phyloP scores from a whole-genome alignment of 768 basidiomycete genomes.

The Royoungia palumana region DNA sequence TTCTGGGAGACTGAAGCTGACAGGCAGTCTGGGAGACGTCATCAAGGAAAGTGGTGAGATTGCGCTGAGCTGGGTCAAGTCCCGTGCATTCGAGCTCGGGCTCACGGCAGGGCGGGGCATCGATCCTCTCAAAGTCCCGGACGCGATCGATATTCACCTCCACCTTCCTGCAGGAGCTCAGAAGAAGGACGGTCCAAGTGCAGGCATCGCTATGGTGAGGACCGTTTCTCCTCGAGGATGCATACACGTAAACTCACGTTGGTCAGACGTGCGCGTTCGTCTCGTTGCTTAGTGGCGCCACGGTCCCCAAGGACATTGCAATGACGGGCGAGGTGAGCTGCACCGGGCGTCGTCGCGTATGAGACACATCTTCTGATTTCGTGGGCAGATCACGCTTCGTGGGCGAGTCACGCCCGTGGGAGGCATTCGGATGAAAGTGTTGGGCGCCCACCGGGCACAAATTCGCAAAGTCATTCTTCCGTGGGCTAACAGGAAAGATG shows the following conservation, averaged over 20 bases:
- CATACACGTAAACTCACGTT: not conserved
- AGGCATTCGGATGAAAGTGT: constrained; percentile 88
- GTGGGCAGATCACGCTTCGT: constrained; percentile 67
- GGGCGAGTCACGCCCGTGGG: constrained; percentile 83
- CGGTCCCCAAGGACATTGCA: constrained; percentile 68
- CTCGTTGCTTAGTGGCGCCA: constrained; percentile 74
- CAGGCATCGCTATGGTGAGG: constrained; percentile 81
- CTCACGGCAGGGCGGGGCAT: constrained; percentile 67
- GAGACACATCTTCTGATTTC: not conserved
- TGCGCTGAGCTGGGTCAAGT: constrained; percentile 90
- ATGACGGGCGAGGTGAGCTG: constrained; percentile 88
- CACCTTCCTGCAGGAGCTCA: constrained; percentile 89
- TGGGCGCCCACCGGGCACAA: constrained; percentile 86
- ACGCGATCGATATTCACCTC: constrained; percentile 78
- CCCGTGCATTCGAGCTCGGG: constrained; percentile 74
- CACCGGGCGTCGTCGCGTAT: not conserved
- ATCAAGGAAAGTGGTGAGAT: constrained; percentile 91
- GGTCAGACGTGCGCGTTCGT: constrained; percentile 78
- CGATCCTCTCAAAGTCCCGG: constrained; percentile 72
- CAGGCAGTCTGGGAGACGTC: constrained; percentile 84
- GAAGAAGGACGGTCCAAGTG: constrained; percentile 92
- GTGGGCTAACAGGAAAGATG: constrained; percentile 81
- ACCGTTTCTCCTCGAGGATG: not conserved
- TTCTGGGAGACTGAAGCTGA: constrained; percentile 66
- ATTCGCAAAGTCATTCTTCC: constrained; percentile 84